Conservation (phyloP, 177 flowering plant genomes). For the Vitis hybrid region DNA sequence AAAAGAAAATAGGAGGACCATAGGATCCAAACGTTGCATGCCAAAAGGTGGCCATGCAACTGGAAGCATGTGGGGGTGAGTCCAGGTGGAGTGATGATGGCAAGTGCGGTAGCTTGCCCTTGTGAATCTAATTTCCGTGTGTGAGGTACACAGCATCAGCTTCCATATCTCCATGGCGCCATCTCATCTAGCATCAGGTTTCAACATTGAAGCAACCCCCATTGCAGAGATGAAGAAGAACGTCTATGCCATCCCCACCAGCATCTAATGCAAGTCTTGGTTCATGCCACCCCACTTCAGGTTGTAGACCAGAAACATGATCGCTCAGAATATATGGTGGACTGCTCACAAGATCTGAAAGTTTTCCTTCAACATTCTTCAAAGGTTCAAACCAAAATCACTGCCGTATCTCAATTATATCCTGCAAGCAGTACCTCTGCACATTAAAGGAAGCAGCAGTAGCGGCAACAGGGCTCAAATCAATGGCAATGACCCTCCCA, state of each 20-base stretch:
- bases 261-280: constrained; percentile 89
- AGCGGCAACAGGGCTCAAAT: constrained; percentile 69
- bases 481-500: constrained; percentile 49
- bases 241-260: constrained; percentile 62
- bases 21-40: too few relatives aligned
- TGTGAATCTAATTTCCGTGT: too few relatives aligned
- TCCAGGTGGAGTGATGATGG: too few relatives aligned
- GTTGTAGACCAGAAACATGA: constrained; percentile 69
- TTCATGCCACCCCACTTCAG: constrained; percentile 90
- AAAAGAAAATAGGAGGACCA: too few relatives aligned
- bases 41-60: too few relatives aligned
- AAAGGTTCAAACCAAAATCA: constrained; percentile 95
- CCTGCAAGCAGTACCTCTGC: constrained; percentile 64
- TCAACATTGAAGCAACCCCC: too few relatives aligned
- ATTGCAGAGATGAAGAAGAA: too few relatives aligned
- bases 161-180: too few relatives aligned
- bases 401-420: constrained; percentile 26
- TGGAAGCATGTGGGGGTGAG: too few relatives aligned
- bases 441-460: constrained; percentile 65
- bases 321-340: constrained; percentile 91
- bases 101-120: too few relatives aligned
- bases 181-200: too few relatives aligned
- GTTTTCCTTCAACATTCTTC: constrained; percentile 56
- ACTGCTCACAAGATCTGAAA: constrained; percentile 80
- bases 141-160: too few relatives aligned